Base-by-base conservation (phyloP, 2,329 filamentous ascomycete genomes). In the Talaromyces sp. region DNA sequence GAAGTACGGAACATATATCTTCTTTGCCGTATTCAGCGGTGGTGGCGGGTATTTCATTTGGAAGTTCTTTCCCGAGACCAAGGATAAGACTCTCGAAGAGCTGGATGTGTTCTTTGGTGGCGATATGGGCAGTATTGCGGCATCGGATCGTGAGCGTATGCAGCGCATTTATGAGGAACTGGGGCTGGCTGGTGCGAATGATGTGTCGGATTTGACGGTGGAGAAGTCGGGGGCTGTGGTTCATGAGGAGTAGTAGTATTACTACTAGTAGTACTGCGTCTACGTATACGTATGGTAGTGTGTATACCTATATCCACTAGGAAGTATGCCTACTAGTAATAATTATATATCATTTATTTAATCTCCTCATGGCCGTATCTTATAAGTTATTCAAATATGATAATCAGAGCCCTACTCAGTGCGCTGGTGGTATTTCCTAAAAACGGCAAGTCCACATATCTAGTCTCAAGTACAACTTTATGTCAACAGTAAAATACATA, bases 1-100 rank as follows among this genome's bases (percentile, higher is more conserved):
- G 67, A 65, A 66, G 2, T 75, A 69, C 59, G 73, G 73, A 8
- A 75, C 73, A 1, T 76, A 73, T 57, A 74, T 75, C 43, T 75
- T 76, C 68, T 76, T 76, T 61, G 70, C 70, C 21, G 60, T 61
- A 11, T 65, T 66, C 52, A 58, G 55, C 17, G 50, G 58, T 24
- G 52, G 56, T n/a, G 66, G 63, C 38, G 62, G 56, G n/a, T 54
- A 62, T 21, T 68, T 65, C 43, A 60, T 65, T 51, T 66, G 54
- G 21, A 60, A 66, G 19, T 57, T 73, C 11, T 69, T 72, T 58
- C 60, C 60, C 7, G 60, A 62, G 24, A 62, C 60, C 52, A 62
- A 59, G 53, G 58, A 62, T 51, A 59, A 59, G 56, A 59, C 60
- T n/a, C 53, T 62, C 3, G 60, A 62, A 51, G 60, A 62, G 56